Evolutionary conservation across 2,329 filamentous ascomycete species (phyloP).

Genomic region (Penicillium sp.): DNA sequence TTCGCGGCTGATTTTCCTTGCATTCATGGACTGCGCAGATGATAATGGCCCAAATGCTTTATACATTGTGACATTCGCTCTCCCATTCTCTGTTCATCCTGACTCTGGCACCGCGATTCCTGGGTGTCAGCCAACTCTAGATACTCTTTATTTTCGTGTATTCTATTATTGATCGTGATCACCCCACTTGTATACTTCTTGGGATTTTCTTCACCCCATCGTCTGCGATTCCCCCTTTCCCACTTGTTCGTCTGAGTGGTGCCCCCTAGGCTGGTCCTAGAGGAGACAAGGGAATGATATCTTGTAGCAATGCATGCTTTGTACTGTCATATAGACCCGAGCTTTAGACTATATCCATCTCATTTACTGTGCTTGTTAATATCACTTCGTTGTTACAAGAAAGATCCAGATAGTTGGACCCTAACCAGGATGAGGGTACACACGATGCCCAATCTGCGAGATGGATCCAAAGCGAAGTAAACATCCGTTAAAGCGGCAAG

Average conservation of each 20-base stretch:
- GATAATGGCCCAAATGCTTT: slow-evolving; percentile 10
- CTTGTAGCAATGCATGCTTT: slow-evolving; percentile 15
- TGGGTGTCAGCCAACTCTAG: slow-evolving; percentile 1
- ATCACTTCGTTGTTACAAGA: background rate
- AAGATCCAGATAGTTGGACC: background rate
- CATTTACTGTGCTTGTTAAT: slow-evolving; percentile 1
- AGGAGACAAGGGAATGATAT: slow-evolving; percentile 16
- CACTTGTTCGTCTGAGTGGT: slow-evolving; percentile 1
- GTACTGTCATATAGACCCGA: slow-evolving; percentile 18
- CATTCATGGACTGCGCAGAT: slow-evolving; percentile 19
- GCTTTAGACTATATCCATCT: slow-evolving; percentile 7
- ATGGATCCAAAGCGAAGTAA: background rate
- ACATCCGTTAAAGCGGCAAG: slow-evolving; percentile 8
- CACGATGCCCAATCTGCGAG: background rate
- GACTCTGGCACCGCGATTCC: background rate
- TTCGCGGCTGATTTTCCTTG: slow-evolving; percentile 23
- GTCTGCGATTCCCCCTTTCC: background rate
- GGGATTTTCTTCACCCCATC: slow-evolving; percentile 11
- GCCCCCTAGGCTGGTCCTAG: slow-evolving; percentile 21
- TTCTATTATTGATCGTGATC: slow-evolving; percentile 17
- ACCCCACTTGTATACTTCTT: slow-evolving; percentile 5
- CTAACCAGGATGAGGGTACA: background rate
- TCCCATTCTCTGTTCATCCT: slow-evolving; percentile 12
- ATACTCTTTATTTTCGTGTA: slow-evolving; percentile 20
- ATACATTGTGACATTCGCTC: background rate